These are phyloP conservation scores for Citrus mangshanensis DNA, from an alignment of 345 rosid species.

Conservation along the genomic window DNA sequence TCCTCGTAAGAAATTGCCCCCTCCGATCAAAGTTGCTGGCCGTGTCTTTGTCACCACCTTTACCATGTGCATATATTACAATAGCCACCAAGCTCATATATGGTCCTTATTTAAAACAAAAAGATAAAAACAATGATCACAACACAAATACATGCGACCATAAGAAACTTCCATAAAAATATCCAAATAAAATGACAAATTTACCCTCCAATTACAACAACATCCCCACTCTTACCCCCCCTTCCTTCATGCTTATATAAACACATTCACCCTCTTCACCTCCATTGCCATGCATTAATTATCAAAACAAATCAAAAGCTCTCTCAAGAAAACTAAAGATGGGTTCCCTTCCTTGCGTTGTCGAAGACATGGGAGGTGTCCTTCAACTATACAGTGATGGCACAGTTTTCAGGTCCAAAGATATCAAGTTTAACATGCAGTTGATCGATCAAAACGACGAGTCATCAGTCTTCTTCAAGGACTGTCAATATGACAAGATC, in stretches of 20 bases:
- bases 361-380: constrained; percentile 70
- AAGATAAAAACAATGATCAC: neutral
- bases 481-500: constrained; percentile 42
- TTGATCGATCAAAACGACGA: constrained; percentile 20
- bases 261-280: neutral
- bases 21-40: neutral
- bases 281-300: neutral
- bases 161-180: neutral
- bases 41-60: neutral
- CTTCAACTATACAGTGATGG: constrained; percentile 65
- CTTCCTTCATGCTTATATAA: neutral
- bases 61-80: neutral
- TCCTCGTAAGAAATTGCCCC: neutral
- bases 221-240: neutral
- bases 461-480: constrained; percentile 50
- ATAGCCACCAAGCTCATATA: neutral
- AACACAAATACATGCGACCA: neutral
- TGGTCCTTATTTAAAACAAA: neutral
- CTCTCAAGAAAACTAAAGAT: constrained; percentile 12
- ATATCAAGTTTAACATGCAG: constrained; percentile 27
- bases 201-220: neutral
- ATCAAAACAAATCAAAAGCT: neutral
- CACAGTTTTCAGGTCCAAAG: constrained; percentile 43
- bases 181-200: neutral
- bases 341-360: constrained; percentile 55